Evolutionary conservation across 2,329 filamentous ascomycete genomes (phyloP).

Genomic region (Colletotrichum kahawae): DNA sequence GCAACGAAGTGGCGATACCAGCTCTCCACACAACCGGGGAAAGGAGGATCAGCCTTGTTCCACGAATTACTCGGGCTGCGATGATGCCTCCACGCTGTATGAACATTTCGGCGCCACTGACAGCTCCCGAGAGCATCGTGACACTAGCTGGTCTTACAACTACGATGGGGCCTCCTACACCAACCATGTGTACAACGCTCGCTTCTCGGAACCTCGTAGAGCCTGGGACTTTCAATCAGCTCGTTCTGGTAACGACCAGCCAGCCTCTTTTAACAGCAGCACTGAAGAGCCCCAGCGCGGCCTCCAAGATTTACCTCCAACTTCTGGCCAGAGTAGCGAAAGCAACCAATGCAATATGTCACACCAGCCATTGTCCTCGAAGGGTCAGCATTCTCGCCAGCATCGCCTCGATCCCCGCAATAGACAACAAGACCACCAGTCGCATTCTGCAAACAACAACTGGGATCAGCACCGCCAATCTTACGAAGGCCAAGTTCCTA

Average conservation of each 20-base stretch:
- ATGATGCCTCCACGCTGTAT: neutral
- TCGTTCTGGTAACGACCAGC: neutral
- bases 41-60: conserved; percentile 6
- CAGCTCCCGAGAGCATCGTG: neutral
- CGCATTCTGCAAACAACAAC: neutral
- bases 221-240: neutral
- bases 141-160: neutral
- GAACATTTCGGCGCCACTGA: neutral
- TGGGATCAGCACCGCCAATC: neutral
- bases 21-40: neutral
- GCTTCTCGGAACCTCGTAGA: neutral
- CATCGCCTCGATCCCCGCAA: neutral
- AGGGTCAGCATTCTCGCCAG: neutral
- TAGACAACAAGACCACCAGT: neutral
- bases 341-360: neutral
- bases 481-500: neutral
- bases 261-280: neutral
- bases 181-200: neutral
- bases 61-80: neutral
- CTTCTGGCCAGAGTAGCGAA: neutral
- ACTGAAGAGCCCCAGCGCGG: neutral
- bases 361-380: neutral
- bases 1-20: neutral
- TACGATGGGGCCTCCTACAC: neutral
- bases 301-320: neutral